phyloP scores from a whole-genome alignment of 306 rosid genomes.

The Quercus rubra region DNA sequence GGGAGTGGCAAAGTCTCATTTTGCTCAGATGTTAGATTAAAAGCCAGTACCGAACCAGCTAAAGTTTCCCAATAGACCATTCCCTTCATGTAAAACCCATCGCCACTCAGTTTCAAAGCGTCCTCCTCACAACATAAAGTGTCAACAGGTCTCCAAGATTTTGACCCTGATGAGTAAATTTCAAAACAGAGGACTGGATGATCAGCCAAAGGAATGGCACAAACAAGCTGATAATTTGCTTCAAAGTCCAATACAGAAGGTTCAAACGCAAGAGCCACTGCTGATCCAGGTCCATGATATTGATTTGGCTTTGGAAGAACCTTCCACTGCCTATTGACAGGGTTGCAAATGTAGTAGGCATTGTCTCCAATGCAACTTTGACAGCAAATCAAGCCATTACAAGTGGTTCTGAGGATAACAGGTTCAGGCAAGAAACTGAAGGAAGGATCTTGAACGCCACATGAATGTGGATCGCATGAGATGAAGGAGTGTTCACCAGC shows the following conservation, averaged over 20 bases:
- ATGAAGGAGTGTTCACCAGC: constrained; percentile 11
- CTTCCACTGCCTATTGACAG: constrained; percentile 22
- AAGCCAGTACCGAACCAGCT: constrained; percentile 19
- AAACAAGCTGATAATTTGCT: constrained; percentile 27
- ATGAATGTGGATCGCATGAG: constrained; percentile 20
- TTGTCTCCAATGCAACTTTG: not conserved
- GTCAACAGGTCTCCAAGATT: constrained; percentile 27
- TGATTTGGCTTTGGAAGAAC: constrained; percentile 20
- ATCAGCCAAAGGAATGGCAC: constrained; percentile 15
- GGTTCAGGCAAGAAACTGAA: constrained; percentile 27
- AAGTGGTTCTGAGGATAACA: constrained; percentile 6
- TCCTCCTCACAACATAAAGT: constrained; percentile 7
- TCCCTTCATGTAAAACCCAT: constrained; percentile 24
- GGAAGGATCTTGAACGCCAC: constrained; percentile 25
- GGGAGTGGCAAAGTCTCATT: constrained; percentile 24
- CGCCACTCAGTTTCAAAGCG: constrained; percentile 3
- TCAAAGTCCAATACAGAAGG: constrained; percentile 22
- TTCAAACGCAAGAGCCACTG: constrained; percentile 25
- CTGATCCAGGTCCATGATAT: constrained; percentile 18
- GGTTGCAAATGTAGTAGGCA: constrained; percentile 39
- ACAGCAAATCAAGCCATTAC: constrained; percentile 41
- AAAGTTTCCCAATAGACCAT: constrained; percentile 33
- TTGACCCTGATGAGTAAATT: constrained; percentile 38
- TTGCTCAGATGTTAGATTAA: constrained; percentile 25
- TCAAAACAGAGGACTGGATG: constrained; percentile 18